Evolutionary conservation across 1,284 basidiomycete genomes (phyloP).

Genomic region (Leccinum brunneo-olivaceum): DNA sequence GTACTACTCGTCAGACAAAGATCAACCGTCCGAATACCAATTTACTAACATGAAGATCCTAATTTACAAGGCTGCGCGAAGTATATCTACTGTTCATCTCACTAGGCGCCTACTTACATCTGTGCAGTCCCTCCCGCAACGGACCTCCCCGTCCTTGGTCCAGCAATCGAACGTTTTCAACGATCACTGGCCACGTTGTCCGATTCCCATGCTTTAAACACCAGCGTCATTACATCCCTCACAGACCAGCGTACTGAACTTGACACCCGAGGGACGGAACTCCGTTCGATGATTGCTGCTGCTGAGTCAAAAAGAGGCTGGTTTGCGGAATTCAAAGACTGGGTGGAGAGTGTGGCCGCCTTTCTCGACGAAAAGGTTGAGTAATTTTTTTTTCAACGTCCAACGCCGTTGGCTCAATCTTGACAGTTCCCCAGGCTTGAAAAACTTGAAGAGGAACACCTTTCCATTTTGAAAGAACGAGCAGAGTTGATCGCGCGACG

Average conservation of each 20-base stretch:
- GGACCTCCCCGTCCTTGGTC: slow-evolving; percentile 51
- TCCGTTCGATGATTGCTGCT: slow-evolving; percentile 72
- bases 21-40: too few species aligned
- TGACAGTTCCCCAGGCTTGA: slow-evolving; percentile 78
- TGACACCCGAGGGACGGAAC: slow-evolving; percentile 69
- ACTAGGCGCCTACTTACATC: slow-evolving; percentile 12
- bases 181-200: slow-evolving; percentile 63
- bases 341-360: slow-evolving; percentile 80
- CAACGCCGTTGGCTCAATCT: slow-evolving; percentile 6
- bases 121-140: slow-evolving; percentile 53
- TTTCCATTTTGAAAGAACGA: slow-evolving; percentile 72
- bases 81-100: slow-evolving; percentile 39
- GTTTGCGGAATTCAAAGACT: slow-evolving; percentile 80
- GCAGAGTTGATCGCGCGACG: slow-evolving; percentile 63
- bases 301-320: slow-evolving; percentile 83
- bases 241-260: slow-evolving; percentile 66
- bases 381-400: slow-evolving; percentile 2
- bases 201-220: slow-evolving; percentile 64
- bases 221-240: slow-evolving; percentile 54
- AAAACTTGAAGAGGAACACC: slow-evolving; percentile 76
- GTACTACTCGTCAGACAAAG: too few species aligned
- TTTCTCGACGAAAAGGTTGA: slow-evolving; percentile 92
- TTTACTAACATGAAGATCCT: too few species aligned
- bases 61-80: slow-evolving; percentile 69
- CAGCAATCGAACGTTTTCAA: slow-evolving; percentile 52